Percentiles rank a stretch among this genome's conserved stretches.
Evolutionary conservation across 768 basidiomycete genomes (phyloP).

Genomic region (Hebeloma cylindrosporum): DNA sequence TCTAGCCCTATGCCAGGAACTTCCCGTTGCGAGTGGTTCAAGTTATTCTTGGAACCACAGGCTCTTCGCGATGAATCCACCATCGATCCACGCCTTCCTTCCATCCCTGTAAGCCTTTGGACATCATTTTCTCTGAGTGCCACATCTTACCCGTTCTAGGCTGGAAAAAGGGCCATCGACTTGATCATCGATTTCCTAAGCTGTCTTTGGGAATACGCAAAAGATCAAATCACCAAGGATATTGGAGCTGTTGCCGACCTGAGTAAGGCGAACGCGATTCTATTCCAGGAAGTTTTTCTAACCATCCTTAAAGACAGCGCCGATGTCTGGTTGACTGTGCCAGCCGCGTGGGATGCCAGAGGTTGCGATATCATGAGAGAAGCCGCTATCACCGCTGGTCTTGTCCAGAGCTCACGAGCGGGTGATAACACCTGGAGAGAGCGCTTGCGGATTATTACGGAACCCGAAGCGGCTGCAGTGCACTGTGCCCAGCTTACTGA

Average conservation of each 20-base stretch:
- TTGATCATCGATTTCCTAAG: slow-evolving; percentile 82
- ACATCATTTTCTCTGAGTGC: neutral
- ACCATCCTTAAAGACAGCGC: slow-evolving; percentile 59
- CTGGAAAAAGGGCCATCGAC: slow-evolving; percentile 73
- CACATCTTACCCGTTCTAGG: slow-evolving; percentile 39
- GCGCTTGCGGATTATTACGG: slow-evolving; percentile 80
- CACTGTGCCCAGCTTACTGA: slow-evolving; percentile 83
- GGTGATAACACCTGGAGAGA: slow-evolving; percentile 79
- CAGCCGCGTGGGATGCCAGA: slow-evolving; percentile 88
- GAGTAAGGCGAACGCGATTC: slow-evolving; percentile 44
- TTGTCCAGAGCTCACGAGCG: slow-evolving; percentile 70
- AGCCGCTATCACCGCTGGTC: slow-evolving; percentile 76
- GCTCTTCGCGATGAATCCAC: slow-evolving; percentile 70
- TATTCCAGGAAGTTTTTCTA: neutral
- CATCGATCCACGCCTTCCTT: slow-evolving; percentile 77
- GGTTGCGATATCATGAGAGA: slow-evolving; percentile 86
- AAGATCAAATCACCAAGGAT: slow-evolving; percentile 82
- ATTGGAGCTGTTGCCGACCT: slow-evolving; percentile 86
- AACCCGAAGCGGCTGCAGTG: slow-evolving; percentile 85
- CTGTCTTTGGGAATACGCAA: slow-evolving; percentile 85
- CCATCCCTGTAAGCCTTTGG: slow-evolving; percentile 61
- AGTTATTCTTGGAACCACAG: slow-evolving; percentile 81
- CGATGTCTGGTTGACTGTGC: slow-evolving; percentile 84
- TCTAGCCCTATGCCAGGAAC: slow-evolving; percentile 67
- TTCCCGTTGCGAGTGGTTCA: slow-evolving; percentile 66